Conservation (phyloP, 352 stramenopile species). For the Pythium graminicola region DNA sequence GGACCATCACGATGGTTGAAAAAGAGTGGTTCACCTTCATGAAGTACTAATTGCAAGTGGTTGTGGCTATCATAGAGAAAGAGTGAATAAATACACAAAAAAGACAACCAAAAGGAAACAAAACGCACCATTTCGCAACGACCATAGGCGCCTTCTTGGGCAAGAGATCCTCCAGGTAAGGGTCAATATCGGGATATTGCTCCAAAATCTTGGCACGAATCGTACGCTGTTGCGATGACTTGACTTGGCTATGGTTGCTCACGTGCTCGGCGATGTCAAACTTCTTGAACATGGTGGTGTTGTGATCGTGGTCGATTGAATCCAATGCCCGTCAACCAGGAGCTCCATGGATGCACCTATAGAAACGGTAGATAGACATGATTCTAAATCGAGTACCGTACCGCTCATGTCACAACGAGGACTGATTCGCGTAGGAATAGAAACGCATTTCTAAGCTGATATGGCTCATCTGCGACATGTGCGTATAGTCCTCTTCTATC, state of each 20-base stretch:
- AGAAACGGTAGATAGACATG: slow-evolving; percentile 7
- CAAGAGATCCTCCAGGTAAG: slow-evolving; percentile 83
- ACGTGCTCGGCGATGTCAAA: slow-evolving; percentile 93
- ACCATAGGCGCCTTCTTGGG: slow-evolving; percentile 94
- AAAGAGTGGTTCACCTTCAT: slow-evolving; percentile 90
- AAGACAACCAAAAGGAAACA: slow-evolving; percentile 7
- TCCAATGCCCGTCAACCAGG: slow-evolving; percentile 7
- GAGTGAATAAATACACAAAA: slow-evolving; percentile 1
- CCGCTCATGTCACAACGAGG: not conserved
- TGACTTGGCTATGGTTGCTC: slow-evolving; percentile 95
- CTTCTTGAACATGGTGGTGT: slow-evolving; percentile 89
- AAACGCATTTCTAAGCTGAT: slow-evolving; percentile 21
- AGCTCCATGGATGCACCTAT: not conserved
- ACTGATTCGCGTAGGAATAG: not conserved
- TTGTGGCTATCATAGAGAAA: slow-evolving; percentile 30
- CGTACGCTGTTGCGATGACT: slow-evolving; percentile 94
- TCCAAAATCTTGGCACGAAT: slow-evolving; percentile 93
- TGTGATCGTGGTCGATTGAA: not conserved
- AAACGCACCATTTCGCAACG: slow-evolving; percentile 83
- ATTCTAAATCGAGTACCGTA: slow-evolving; percentile 6
- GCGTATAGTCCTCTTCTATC: slow-evolving; percentile 5
- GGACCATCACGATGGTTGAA: slow-evolving; percentile 96
- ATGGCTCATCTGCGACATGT: slow-evolving; percentile 16
- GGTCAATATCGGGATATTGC: slow-evolving; percentile 88
- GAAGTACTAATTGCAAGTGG: slow-evolving; percentile 86